phyloP scores from a whole-genome alignment of 2,329 filamentous ascomycete species.

The Ophiocordyceps camponoti-leonardi region DNA sequence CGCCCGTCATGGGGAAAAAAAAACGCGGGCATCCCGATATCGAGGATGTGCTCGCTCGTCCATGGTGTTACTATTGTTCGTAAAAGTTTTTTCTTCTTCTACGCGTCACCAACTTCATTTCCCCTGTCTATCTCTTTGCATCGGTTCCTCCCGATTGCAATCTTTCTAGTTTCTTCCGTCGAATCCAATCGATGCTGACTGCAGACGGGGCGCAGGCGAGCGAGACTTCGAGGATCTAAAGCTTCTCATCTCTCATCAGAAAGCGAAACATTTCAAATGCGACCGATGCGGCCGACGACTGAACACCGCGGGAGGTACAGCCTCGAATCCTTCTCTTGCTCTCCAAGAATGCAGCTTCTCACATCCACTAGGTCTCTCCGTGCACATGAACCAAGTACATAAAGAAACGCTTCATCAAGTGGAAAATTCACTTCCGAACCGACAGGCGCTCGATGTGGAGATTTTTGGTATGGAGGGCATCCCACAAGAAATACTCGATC shows the following conservation, averaged over 20 bases:
- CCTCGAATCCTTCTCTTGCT: not conserved
- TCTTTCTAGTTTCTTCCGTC: too few species aligned
- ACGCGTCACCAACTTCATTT: not conserved
- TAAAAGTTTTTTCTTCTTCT: not conserved
- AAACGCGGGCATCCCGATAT: constrained; percentile 73
- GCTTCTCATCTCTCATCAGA: constrained; percentile 92
- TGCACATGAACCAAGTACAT: constrained; percentile 97
- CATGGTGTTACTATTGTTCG: constrained; percentile 95
- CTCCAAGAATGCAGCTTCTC: not conserved
- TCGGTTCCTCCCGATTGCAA: too few species aligned
- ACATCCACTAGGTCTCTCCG: constrained; percentile 53
- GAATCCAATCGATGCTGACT: not conserved
- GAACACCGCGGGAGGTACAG: constrained; percentile 83
- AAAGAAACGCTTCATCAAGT: constrained; percentile 79
- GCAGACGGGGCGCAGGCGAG: constrained; percentile 36
- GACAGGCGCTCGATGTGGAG: constrained; percentile 74
- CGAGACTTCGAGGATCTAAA: constrained; percentile 96
- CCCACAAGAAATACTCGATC: constrained; percentile 65
- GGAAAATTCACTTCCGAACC: constrained; percentile 80
- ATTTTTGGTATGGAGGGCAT: constrained; percentile 99
- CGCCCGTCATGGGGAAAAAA: constrained; percentile 59
- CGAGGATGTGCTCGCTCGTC: constrained; percentile 71
- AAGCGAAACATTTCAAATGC: constrained; percentile 99
- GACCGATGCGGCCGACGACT: constrained; percentile 74
- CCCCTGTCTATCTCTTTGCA: too few species aligned